phyloP scores from a whole-genome alignment of 2,329 filamentous ascomycete species.

The Fusarium sublunatum region DNA sequence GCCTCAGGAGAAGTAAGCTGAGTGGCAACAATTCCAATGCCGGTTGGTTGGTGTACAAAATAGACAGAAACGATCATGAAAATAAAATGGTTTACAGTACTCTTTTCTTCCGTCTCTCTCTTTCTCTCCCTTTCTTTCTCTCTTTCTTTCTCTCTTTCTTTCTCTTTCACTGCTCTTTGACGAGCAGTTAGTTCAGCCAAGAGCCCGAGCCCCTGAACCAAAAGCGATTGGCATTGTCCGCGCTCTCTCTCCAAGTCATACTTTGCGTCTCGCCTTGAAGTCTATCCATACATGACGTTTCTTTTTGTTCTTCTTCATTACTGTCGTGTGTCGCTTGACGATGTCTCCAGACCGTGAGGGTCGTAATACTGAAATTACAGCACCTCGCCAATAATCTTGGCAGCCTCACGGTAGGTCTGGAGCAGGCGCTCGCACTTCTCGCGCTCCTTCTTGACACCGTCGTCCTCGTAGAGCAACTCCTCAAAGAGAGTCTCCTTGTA shows the following conservation, averaged over 20 bases:
- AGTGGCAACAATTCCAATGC: constrained; percentile 42
- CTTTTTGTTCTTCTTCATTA: constrained; percentile 33
- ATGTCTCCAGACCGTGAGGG: constrained; percentile 20
- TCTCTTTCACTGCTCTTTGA: constrained; percentile 9
- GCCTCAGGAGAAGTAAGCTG: constrained; percentile 35
- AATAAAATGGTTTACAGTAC: constrained; percentile 40
- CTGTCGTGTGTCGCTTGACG: constrained; percentile 23
- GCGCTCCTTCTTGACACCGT: constrained; percentile 94
- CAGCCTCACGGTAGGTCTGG: constrained; percentile 95
- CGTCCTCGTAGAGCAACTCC: constrained; percentile 96
- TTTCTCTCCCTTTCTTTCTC: constrained; percentile 11
- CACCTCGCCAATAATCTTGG: constrained; percentile 98
- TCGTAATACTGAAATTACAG: constrained; percentile 62
- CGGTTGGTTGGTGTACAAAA: constrained; percentile 47
- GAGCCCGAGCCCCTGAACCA: constrained; percentile 22
- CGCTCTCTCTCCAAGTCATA: constrained; percentile 24
- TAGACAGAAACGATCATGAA: constrained; percentile 30
- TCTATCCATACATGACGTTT: constrained; percentile 34
- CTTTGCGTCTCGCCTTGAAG: constrained; percentile 31
- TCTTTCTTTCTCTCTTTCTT: constrained; percentile 17
- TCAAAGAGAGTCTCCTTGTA: constrained; percentile 93
- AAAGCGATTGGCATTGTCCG: constrained; percentile 34
- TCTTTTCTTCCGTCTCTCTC: constrained; percentile 33
- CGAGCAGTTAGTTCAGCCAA: constrained; percentile 27
- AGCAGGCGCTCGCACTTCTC: constrained; percentile 98